Evolutionary conservation across 2,329 filamentous ascomycete genomes (phyloP), one percentile per base, ranked within the genome.

Genomic region (Chalara sp.): DNA sequence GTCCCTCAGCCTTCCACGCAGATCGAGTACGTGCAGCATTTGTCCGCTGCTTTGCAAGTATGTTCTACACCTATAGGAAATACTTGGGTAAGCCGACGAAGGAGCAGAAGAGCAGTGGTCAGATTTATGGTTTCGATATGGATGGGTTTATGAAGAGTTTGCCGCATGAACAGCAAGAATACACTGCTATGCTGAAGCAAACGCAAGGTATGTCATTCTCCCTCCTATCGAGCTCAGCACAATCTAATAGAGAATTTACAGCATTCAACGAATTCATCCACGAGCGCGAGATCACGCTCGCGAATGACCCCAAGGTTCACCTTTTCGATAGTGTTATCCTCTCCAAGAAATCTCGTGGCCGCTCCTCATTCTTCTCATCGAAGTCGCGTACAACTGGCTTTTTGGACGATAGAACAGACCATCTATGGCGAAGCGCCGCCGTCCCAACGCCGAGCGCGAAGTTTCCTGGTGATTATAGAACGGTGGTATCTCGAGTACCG

Each of bases 291-390:
- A 81, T 74, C 28, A 80, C 76, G 6, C 73, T 80, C 2, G 68
- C 80, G 0, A 75, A 80, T 6, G 77, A 87, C 55, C 78, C 86
- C 0, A 68, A 76, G 2, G 82, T 92, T 61, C 85, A 86, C 50
- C 76, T 93, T 1, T 93, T 93, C 61, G 88, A 93, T 66, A 86
- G 91, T 66, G 83, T 93, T 61, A 88, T 93, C 60, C 74, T 92
- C 47, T 86, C 87, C 32, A 93, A 93, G 72, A 76, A 75, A 53
- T 80, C 80, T 55, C 72, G 79, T 42, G 87, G 83, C 37, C 76
- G 80, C 7, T 74, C 83, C 7, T 80, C 79, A 7, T 83, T 80
- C 5, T 77, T 65, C 50, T 57, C 61, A 10, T 56, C 58, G 3
- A 64, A 63, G 48, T 53, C 57, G 7, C 56, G 52, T 32, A 61